These are phyloP conservation scores for Atalantia buxifolia DNA, from an alignment of 345 rosid genomes.

Conservation along the genomic window DNA sequence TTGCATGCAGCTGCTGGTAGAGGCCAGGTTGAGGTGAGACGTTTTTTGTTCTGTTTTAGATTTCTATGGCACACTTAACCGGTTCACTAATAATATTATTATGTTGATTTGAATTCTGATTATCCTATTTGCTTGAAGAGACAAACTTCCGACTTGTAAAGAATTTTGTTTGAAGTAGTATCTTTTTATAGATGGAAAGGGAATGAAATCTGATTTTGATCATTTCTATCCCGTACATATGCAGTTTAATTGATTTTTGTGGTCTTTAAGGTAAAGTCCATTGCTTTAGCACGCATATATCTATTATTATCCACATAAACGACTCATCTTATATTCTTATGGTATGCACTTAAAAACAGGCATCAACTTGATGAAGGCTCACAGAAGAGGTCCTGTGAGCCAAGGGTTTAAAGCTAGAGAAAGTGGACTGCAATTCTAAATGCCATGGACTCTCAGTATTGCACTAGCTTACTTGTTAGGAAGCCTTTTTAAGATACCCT, in stretches of 20 bases:
- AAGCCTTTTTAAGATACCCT: background rate
- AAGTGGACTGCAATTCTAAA: background rate
- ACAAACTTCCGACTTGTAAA: background rate
- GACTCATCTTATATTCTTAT: background rate
- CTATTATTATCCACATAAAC: background rate
- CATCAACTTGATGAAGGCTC: background rate
- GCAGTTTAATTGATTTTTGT: background rate
- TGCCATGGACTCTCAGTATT: background rate
- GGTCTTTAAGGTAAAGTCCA: background rate
- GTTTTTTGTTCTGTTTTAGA: background rate
- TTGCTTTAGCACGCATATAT: conserved; percentile 5
- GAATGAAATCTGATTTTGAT: background rate
- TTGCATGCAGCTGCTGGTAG: conserved; percentile 90
- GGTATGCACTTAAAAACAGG: background rate
- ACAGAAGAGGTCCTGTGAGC: background rate
- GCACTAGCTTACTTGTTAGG: background rate
- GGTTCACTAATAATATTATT: background rate
- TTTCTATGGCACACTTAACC: background rate
- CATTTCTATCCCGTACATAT: background rate
- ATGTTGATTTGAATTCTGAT: background rate
- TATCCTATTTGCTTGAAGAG: background rate
- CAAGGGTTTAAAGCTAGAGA: background rate
- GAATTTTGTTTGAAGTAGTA: background rate
- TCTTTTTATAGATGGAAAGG: background rate
- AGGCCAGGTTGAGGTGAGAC: conserved; percentile 73